phyloP scores from a whole-genome alignment of 1,284 basidiomycete species.

The Boletus mariae region DNA sequence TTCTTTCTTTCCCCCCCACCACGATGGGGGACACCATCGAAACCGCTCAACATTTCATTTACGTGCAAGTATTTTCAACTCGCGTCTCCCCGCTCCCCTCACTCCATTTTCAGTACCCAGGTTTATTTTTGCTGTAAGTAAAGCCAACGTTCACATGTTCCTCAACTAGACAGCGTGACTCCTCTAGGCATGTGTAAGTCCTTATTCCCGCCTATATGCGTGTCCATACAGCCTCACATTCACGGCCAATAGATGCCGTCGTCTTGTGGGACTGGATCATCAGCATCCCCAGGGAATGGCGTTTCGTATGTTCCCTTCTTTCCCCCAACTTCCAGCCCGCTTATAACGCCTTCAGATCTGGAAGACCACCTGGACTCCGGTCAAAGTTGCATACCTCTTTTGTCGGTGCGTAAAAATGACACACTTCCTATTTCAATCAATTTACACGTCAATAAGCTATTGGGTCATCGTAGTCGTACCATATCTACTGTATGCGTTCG shows the following conservation, averaged over 20 bases:
- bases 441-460: constrained; percentile 43
- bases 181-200: constrained; percentile 69
- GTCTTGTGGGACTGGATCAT: constrained; percentile 81
- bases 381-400: constrained; percentile 75
- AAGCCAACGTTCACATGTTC: background rate
- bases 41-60: constrained; percentile 48
- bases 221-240: constrained; percentile 11
- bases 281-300: constrained; percentile 68
- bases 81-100: constrained; percentile 5
- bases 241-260: constrained; percentile 56
- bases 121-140: constrained; percentile 77
- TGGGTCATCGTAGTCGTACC: constrained; percentile 77
- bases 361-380: constrained; percentile 77
- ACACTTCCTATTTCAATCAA: background rate
- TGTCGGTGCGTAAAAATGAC: constrained; percentile 52
- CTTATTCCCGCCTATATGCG: constrained; percentile 16
- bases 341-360: constrained; percentile 50
- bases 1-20: constrained; percentile 7
- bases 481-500: constrained; percentile 69
- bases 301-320: constrained; percentile 49
- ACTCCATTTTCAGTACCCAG: constrained; percentile 49
- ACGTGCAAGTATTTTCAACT: constrained; percentile 39
- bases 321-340: constrained; percentile 8
- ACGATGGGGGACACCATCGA: constrained; percentile 40
- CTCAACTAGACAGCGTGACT: constrained; percentile 2